A percentile compares a stretch with the other conserved stretches of the same genome.
These are phyloP conservation scores for Scheffersomyces illinoinensis DNA, from an alignment of 1,139 yeast species.

Conservation along the genomic window DNA sequence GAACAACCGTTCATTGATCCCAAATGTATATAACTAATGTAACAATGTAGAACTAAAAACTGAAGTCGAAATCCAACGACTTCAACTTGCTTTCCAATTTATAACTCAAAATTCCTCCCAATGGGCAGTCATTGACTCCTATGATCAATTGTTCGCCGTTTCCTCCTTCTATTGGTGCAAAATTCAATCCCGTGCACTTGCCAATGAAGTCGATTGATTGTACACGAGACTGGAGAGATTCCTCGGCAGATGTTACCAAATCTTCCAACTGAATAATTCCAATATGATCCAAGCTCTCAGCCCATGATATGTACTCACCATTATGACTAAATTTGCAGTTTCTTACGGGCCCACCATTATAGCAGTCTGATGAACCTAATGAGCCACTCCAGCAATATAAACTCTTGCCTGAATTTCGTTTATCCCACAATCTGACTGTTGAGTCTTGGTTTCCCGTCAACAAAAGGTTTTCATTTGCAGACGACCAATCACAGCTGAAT, in stretches of 20 bases:
- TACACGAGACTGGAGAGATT: constrained; percentile 24
- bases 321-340: constrained; percentile 50
- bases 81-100: constrained; percentile 36
- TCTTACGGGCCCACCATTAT: constrained; percentile 50
- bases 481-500: constrained; percentile 64
- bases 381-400: constrained; percentile 39
- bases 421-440: constrained; percentile 56
- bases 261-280: constrained; percentile 47
- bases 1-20: not conserved
- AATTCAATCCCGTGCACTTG: constrained; percentile 57
- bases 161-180: constrained; percentile 46
- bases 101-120: constrained; percentile 59
- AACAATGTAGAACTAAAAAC: constrained; percentile 16
- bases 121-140: constrained; percentile 56
- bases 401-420: constrained; percentile 30
- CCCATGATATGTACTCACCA: constrained; percentile 53
- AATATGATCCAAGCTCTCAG: constrained; percentile 62
- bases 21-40: not conserved
- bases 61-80: constrained; percentile 44
- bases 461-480: constrained; percentile 38
- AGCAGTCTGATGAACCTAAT: constrained; percentile 23
- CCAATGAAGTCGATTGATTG: constrained; percentile 60
- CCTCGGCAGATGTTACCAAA: constrained; percentile 16
- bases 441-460: constrained; percentile 67
- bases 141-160: constrained; percentile 50